Percentiles rank a stretch among this genome's conserved stretches.
Evolutionary conservation across 306 rosid species (phyloP).

Genomic region (Abrus precatorius): DNA sequence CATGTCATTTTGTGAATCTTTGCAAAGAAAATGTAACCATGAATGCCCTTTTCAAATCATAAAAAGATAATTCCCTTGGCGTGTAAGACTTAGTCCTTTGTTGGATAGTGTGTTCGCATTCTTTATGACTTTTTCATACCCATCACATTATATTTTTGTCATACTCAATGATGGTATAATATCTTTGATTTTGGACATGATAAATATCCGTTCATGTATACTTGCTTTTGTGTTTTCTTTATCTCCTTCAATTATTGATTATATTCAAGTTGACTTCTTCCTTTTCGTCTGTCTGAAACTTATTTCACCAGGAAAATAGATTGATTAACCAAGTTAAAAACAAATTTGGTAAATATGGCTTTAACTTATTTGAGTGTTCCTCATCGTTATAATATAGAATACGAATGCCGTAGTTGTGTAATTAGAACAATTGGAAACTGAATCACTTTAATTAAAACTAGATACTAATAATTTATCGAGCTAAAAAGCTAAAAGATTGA

Average conservation of each 20-base stretch:
- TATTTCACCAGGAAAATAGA: neutral
- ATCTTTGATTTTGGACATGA: conserved; percentile 39
- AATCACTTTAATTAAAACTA: neutral
- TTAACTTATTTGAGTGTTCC: neutral
- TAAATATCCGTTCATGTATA: conserved; percentile 24
- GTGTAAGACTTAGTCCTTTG: conserved; percentile 56
- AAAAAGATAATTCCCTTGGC: conserved; percentile 69
- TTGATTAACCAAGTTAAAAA: neutral
- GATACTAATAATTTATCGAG: neutral
- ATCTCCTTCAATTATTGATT: conserved; percentile 44
- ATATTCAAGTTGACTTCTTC: conserved; percentile 47
- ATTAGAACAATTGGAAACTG: neutral
- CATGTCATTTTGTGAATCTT: conserved; percentile 54
- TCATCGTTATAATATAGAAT: neutral
- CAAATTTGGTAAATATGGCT: neutral
- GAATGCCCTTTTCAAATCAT: conserved; percentile 53
- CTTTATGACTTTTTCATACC: conserved; percentile 36
- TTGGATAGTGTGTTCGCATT: conserved; percentile 16
- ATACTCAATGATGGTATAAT: conserved; percentile 42
- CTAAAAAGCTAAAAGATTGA: neutral
- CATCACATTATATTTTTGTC: conserved; percentile 17
- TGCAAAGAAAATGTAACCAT: conserved; percentile 27
- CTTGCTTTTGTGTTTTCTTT: conserved; percentile 14
- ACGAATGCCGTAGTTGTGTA: neutral
- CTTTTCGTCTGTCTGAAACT: conserved; percentile 21